Percentiles rank a stretch among this genome's conserved stretches.
Conservation (phyloP, 257 asterid genomes). For the Eucommia ulmoides region DNA sequence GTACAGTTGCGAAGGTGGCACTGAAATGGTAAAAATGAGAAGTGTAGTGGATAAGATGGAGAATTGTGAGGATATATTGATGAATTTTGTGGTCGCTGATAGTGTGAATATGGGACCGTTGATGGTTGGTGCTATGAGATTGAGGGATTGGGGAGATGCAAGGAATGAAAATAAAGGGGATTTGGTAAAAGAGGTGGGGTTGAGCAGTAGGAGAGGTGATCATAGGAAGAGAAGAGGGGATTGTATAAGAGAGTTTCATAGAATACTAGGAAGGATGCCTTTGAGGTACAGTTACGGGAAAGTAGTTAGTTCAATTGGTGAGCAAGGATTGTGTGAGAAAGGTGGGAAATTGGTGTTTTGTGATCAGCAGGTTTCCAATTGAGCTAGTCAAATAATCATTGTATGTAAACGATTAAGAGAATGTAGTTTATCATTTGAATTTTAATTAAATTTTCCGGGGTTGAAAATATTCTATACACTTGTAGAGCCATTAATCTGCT, state of each 20-base stretch:
- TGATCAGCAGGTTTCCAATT: slow-evolving; percentile 33
- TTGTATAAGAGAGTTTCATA: slow-evolving; percentile 63
- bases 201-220: slow-evolving; percentile 66
- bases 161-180: slow-evolving; percentile 51
- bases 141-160: slow-evolving; percentile 84
- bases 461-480: no score
- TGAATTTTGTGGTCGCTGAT: slow-evolving; percentile 73
- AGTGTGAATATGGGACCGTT: slow-evolving; percentile 45
- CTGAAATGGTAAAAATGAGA: slow-evolving; percentile 13
- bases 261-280: slow-evolving; percentile 60
- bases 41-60: slow-evolving; percentile 39
- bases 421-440: no score
- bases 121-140: slow-evolving; percentile 41
- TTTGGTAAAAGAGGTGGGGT: slow-evolving; percentile 53
- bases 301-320: slow-evolving; percentile 58
- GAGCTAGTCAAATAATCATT: no score
- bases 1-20: slow-evolving; percentile 44
- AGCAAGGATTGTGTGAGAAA: slow-evolving; percentile 70
- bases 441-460: no score
- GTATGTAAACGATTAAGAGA: no score
- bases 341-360: slow-evolving; percentile 56
- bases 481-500: no score
- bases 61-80: slow-evolving; percentile 82
- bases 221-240: slow-evolving; percentile 85
- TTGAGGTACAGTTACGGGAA: slow-evolving; percentile 69